Percentiles rank a stretch among this genome's conserved stretches.
Evolutionary conservation across 768 basidiomycete species (phyloP).

Genomic region (Mycena pura): DNA sequence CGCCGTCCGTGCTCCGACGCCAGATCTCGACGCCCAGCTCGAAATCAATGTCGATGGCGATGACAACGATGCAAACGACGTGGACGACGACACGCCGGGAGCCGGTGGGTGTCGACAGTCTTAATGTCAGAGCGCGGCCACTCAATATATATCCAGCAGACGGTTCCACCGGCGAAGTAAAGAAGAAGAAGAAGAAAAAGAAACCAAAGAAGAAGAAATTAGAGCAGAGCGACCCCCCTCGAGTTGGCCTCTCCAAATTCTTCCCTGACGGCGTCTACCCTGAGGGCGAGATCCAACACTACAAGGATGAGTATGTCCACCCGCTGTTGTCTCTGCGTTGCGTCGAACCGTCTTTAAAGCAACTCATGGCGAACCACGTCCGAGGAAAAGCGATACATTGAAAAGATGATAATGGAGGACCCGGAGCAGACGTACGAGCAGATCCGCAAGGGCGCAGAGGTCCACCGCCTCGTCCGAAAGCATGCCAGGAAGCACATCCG

Average conservation of each 20-base stretch:
- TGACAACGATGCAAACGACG: conserved; percentile 28
- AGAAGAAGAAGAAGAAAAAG: conserved; percentile 95
- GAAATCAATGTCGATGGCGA: conserved; percentile 18
- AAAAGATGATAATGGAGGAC: conserved; percentile 79
- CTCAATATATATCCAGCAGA: too few relatives aligned
- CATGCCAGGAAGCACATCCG: conserved; percentile 84
- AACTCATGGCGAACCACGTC: conserved; percentile 89
- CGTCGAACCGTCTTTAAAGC: too few relatives aligned
- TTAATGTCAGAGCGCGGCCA: too few relatives aligned
- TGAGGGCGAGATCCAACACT: conserved; percentile 89
- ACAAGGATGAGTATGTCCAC: conserved; percentile 84
- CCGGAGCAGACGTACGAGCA: conserved; percentile 85
- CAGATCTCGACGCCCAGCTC: not conserved
- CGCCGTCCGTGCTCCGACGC: not conserved
- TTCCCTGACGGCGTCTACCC: conserved; percentile 89
- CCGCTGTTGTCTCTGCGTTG: too few relatives aligned
- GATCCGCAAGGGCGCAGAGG: conserved; percentile 94
- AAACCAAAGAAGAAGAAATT: conserved; percentile 86
- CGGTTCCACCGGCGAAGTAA: conserved; percentile 53
- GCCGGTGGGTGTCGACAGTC: too few relatives aligned
- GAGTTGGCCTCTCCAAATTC: conserved; percentile 86
- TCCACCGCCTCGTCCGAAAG: conserved; percentile 89
- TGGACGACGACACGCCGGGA: too few relatives aligned
- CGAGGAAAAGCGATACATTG: conserved; percentile 88
- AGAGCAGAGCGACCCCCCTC: conserved; percentile 91